phyloP scores from a whole-genome alignment of 2,329 filamentous ascomycete genomes.

The Pseudodiploospora longispora region DNA sequence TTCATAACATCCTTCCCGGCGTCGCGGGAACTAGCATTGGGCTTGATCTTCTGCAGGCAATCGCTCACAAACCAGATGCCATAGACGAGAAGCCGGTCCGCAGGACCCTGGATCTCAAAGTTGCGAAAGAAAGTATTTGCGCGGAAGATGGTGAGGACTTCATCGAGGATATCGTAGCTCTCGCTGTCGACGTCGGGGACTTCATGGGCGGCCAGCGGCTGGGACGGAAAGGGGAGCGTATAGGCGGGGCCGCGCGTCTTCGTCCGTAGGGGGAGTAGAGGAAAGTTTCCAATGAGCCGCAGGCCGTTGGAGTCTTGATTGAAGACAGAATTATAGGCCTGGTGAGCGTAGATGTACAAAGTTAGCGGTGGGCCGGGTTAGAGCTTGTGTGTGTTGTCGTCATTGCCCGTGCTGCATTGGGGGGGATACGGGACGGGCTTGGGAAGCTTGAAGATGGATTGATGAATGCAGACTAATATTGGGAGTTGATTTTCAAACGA shows the following conservation, averaged over 20 bases:
- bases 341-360: slow-evolving; percentile 9
- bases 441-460: slow-evolving; percentile 4
- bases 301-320: slow-evolving; percentile 64
- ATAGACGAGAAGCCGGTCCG: slow-evolving; percentile 91
- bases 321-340: slow-evolving; percentile 99
- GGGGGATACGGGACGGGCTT: neutral
- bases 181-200: slow-evolving; percentile 77
- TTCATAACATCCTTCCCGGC: slow-evolving; percentile 74
- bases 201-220: slow-evolving; percentile 50
- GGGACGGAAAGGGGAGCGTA: slow-evolving; percentile 58
- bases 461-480: too few relatives aligned
- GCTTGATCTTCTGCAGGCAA: slow-evolving; percentile 79
- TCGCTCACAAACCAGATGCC: slow-evolving; percentile 93
- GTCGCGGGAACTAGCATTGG: slow-evolving; percentile 53
- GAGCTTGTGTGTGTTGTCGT: neutral
- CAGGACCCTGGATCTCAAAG: slow-evolving; percentile 96
- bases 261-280: slow-evolving; percentile 87
- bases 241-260: slow-evolving; percentile 93
- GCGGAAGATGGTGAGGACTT: slow-evolving; percentile 85
- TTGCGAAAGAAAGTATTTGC: slow-evolving; percentile 99
- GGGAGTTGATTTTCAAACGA: slow-evolving; percentile 3
- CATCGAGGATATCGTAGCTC: slow-evolving; percentile 93
- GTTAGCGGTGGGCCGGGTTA: too few relatives aligned
- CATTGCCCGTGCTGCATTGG: neutral
- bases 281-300: slow-evolving; percentile 75